Base-by-base conservation (phyloP, 2,329 filamentous ascomycete species). In the Cladosporium sp. region DNA sequence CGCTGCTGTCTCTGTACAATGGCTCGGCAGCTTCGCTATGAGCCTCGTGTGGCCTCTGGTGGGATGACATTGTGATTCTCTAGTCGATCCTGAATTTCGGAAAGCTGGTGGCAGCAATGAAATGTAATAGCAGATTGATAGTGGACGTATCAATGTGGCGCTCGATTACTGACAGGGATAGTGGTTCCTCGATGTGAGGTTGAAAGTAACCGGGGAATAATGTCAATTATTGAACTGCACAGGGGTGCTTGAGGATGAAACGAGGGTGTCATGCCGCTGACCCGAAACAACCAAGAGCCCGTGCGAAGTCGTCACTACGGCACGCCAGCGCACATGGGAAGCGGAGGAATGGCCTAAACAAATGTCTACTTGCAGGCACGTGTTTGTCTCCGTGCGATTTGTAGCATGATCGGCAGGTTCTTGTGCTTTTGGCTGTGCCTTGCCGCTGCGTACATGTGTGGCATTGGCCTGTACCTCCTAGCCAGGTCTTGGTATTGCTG, bases 1-100 rank as follows among this genome's bases (percentile, higher is more conserved):
- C 60, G 34, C 36, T 63, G 60, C 49, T 63, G 23, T 63, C 60
- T 43, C 60, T 54, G 49, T 63, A 63, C 5, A 63, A 23, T 4
- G 60, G 60, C 34, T 63, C 49, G 16, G 60, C 60, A 4, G 60
- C 60, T 25, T 63, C 60, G 60, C 36, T 56, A 23, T 23, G 23
- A 4, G 34, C 18, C 11, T 54, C 49, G 30, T 36, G 30, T 18
- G 49, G 54, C 23, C 48, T 30, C 8, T 34, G 23, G 25, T 25
- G 26, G 21, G 21, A 32, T 21, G 60, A n/a, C 60, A 63, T 63
- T 5, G 39, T 46, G 39, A 13, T 21, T 10, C 10, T 46, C 14
- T 53, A 14, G 23, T 25, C 48, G 48, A 16, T 58, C 16, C n/a
- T 23, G 54, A 11, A 11, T 23, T 21, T n/a, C 16, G n/a, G n/a